Evolutionary conservation across 1,284 basidiomycete genomes (phyloP).

Genomic region (Rhodotorula sp.): DNA sequence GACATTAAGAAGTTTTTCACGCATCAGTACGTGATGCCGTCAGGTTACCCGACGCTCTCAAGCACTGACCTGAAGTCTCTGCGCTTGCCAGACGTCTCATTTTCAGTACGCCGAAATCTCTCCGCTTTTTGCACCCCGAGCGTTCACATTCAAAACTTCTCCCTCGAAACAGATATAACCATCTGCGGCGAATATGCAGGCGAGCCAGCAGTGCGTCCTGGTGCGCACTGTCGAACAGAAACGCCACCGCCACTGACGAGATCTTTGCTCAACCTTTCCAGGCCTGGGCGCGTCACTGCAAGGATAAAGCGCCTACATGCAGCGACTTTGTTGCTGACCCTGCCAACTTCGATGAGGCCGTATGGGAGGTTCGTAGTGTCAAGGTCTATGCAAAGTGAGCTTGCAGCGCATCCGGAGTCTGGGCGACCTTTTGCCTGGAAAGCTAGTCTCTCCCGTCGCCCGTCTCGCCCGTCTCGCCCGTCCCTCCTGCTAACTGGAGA

Average conservation of each 20-base stretch:
- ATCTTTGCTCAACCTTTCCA: background rate
- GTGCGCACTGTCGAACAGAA: no score
- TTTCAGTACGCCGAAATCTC: background rate
- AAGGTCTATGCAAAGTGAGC: constrained; percentile 6
- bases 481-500: no score
- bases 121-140: no score
- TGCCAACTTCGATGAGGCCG: constrained; percentile 7
- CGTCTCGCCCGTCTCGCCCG: no score
- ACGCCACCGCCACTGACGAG: no score
- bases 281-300: constrained; percentile 1
- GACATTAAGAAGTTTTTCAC: constrained; percentile 14
- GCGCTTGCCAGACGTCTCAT: background rate
- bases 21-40: constrained; percentile 7
- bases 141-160: no score
- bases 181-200: constrained; percentile 22
- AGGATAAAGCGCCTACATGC: constrained; percentile 5
- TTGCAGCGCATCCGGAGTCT: no score
- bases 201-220: background rate
- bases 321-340: constrained; percentile 11
- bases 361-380: constrained; percentile 10
- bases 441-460: no score
- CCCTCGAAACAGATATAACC: background rate
- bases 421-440: no score
- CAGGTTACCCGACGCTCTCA: no score
- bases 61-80: no score